Conservation (phyloP, 2,329 filamentous ascomycete genomes). For the Penicillium brevicompactum region DNA sequence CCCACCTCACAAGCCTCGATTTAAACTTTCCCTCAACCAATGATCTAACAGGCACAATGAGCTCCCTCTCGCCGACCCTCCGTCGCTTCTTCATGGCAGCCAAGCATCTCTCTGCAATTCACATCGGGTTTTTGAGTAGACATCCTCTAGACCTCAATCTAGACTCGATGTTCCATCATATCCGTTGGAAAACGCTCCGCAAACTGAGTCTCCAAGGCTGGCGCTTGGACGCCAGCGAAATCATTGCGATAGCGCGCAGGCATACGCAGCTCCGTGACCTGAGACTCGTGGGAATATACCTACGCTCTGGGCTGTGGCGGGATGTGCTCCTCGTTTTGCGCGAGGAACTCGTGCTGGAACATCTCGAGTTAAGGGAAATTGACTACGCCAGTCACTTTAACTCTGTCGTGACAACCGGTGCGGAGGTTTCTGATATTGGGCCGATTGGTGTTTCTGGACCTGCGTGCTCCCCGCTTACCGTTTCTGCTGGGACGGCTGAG, state of each 20-base stretch:
- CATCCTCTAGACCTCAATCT: conserved; percentile 59
- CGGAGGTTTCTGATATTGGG: conserved; percentile 19
- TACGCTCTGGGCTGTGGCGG: conserved; percentile 63
- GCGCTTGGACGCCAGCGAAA: conserved; percentile 62
- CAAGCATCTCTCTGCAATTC: conserved; percentile 62
- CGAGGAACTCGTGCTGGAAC: conserved; percentile 61
- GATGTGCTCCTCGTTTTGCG: conserved; percentile 61
- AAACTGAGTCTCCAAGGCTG: conserved; percentile 68
- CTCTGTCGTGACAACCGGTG: conserved; percentile 30
- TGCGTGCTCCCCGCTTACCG: conserved; percentile 17
- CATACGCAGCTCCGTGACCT: conserved; percentile 63
- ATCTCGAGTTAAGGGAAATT: conserved; percentile 64
- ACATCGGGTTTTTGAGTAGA: conserved; percentile 65
- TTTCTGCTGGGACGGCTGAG: conserved; percentile 18
- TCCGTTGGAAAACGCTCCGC: conserved; percentile 62
- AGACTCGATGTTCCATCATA: conserved; percentile 64
- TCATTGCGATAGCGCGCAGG: conserved; percentile 58
- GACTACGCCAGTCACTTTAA: conserved; percentile 61
- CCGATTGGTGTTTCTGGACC: not conserved
- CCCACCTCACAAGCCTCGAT: conserved; percentile 63
- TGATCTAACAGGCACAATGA: conserved; percentile 61
- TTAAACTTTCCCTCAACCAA: conserved; percentile 63
- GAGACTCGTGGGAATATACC: conserved; percentile 61
- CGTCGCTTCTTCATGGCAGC: conserved; percentile 60
- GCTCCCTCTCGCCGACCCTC: conserved; percentile 60